Conservation (phyloP, 2,329 filamentous ascomycete species). For the Leptographium procerum region DNA sequence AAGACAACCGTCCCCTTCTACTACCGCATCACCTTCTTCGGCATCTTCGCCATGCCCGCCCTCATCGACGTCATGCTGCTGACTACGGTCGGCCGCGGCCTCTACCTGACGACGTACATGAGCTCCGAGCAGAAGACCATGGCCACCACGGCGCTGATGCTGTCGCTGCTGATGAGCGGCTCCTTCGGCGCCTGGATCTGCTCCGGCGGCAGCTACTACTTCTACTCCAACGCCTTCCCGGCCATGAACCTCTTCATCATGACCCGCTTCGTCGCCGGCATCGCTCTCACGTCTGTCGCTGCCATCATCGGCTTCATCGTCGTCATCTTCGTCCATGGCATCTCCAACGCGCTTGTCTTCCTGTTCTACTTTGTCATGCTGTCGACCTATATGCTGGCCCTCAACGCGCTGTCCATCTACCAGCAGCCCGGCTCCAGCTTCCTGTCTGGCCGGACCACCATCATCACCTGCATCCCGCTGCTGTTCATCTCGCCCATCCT, state of each 20-base stretch:
- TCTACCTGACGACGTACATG: slow-evolving; percentile 43
- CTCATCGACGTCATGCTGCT: slow-evolving; percentile 43
- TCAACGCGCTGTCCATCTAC: slow-evolving; percentile 35
- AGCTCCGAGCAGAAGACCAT: slow-evolving; percentile 28
- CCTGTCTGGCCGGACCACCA: slow-evolving; percentile 37
- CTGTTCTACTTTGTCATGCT: slow-evolving; percentile 40
- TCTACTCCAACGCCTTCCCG: slow-evolving; percentile 19
- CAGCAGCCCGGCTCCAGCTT: slow-evolving; percentile 41
- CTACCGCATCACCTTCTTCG: slow-evolving; percentile 39
- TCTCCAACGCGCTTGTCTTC: slow-evolving; percentile 37
- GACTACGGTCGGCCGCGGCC: slow-evolving; percentile 39
- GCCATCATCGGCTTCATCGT: slow-evolving; percentile 29
- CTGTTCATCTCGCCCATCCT: slow-evolving; percentile 39
- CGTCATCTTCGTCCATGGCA: slow-evolving; percentile 28
- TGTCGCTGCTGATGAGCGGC: slow-evolving; percentile 39
- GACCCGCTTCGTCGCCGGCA: slow-evolving; percentile 26
- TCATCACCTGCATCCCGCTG: slow-evolving; percentile 37
- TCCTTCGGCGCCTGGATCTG: slow-evolving; percentile 46
- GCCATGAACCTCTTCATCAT: slow-evolving; percentile 16
- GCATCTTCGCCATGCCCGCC: slow-evolving; percentile 43
- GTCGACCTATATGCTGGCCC: slow-evolving; percentile 38
- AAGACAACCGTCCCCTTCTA: slow-evolving; percentile 31
- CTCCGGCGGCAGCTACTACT: slow-evolving; percentile 44
- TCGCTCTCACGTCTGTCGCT: slow-evolving; percentile 16
- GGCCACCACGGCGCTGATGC: slow-evolving; percentile 41